phyloP scores from a whole-genome alignment of 257 asterid genomes.

The Solanum clarkiae region DNA sequence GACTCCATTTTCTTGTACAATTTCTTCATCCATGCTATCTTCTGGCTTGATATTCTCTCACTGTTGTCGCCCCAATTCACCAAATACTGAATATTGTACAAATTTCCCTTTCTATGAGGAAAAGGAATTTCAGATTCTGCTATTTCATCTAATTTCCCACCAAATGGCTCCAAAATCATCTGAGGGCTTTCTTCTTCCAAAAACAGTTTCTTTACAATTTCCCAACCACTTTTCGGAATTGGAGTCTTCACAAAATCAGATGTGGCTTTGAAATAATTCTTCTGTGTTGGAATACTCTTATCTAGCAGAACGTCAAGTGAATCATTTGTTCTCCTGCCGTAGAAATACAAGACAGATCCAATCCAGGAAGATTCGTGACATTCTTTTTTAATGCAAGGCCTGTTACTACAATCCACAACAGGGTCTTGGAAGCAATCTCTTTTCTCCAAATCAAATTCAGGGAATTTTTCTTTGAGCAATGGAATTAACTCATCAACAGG shows the following conservation, averaged over 20 bases:
- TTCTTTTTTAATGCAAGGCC: not conserved
- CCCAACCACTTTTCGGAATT: not conserved
- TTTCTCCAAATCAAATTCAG: not conserved
- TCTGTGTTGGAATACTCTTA: not conserved
- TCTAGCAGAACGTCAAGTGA: not conserved
- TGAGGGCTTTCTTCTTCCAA: not conserved
- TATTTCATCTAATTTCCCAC: not conserved
- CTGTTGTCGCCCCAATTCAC: not conserved
- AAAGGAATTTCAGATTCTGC: not conserved
- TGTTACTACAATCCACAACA: not conserved
- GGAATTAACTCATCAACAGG: not conserved
- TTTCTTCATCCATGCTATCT: not conserved
- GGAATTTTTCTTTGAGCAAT: not conserved
- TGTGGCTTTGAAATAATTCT: not conserved
- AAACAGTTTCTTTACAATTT: not conserved
- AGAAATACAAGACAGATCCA: not conserved
- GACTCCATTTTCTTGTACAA: not conserved
- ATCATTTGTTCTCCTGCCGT: not conserved
- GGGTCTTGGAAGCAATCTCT: not conserved
- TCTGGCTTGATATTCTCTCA: not conserved
- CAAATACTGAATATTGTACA: not conserved
- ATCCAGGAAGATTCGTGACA: not conserved
- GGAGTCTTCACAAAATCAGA: not conserved
- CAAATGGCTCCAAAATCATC: too few relatives aligned
- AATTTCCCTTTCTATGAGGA: not conserved